Conservation (phyloP, 257 asterid genomes). For the Nicotiana knightiana region DNA sequence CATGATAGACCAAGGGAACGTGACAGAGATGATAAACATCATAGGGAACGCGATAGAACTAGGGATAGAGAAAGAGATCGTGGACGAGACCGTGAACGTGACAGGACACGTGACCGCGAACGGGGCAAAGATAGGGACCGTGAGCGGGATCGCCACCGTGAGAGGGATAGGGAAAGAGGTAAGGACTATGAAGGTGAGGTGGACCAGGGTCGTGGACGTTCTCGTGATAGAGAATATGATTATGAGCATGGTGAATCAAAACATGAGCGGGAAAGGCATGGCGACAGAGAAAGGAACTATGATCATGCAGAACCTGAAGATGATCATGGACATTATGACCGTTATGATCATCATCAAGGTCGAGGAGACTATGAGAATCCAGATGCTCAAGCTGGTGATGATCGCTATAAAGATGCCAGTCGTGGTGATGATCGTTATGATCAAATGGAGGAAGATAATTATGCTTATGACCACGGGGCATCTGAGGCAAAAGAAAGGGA, state of each 20-base stretch:
- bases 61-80: slow-evolving; percentile 64
- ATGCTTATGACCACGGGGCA: slow-evolving; percentile 51
- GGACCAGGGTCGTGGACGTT: slow-evolving; percentile 49
- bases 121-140: slow-evolving; percentile 37
- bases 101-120: slow-evolving; percentile 51
- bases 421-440: slow-evolving; percentile 57
- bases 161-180: slow-evolving; percentile 42
- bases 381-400: slow-evolving; percentile 48
- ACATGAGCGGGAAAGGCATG: slow-evolving; percentile 30
- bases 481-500: slow-evolving; percentile 53
- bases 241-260: slow-evolving; percentile 35
- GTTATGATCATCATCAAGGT: slow-evolving; percentile 46
- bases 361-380: slow-evolving; percentile 36
- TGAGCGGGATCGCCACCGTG: slow-evolving; percentile 44
- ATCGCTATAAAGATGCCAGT: slow-evolving; percentile 49
- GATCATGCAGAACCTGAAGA: slow-evolving; percentile 43
- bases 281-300: slow-evolving; percentile 40
- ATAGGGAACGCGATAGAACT: slow-evolving; percentile 77
- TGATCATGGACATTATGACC: slow-evolving; percentile 45
- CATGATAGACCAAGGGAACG: slow-evolving; percentile 79
- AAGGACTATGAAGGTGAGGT: slow-evolving; percentile 38
- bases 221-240: slow-evolving; percentile 44
- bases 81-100: slow-evolving; percentile 46
- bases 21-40: slow-evolving; percentile 84
- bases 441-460: slow-evolving; percentile 68